A percentile compares a stretch with the other conserved stretches of the same genome.
These are phyloP conservation scores for Euphorbia schlechtendalii DNA, from an alignment of 441 rosid genomes.

Conservation along the genomic window DNA sequence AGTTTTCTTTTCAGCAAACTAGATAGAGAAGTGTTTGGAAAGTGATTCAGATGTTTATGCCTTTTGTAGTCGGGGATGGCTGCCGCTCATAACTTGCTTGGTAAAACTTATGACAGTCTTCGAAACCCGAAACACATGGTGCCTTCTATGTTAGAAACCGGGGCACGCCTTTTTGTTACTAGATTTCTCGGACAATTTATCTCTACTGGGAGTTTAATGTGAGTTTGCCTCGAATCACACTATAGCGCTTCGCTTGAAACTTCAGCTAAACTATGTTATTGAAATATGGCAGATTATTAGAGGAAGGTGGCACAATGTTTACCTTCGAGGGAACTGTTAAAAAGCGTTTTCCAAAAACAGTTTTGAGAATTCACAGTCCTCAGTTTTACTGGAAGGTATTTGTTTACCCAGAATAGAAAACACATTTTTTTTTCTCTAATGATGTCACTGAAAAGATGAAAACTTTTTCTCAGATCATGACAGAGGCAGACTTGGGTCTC, in stretches of 20 bases:
- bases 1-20: not conserved
- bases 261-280: not conserved
- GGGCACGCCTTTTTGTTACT: conserved; percentile 60
- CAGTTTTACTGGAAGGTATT: conserved; percentile 90
- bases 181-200: conserved; percentile 58
- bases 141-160: conserved; percentile 51
- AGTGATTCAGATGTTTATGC: not conserved
- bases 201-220: conserved; percentile 55
- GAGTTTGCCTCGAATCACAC: conserved; percentile 27
- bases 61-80: conserved; percentile 46
- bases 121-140: conserved; percentile 57
- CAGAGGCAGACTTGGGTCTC: conserved; percentile 84
- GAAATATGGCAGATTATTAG: conserved; percentile 43
- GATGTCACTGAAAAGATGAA: no score
- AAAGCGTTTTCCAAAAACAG: conserved; percentile 33
- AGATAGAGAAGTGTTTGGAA: not conserved
- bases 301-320: conserved; percentile 74
- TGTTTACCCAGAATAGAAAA: not conserved
- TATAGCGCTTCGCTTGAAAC: no score
- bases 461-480: conserved; percentile 43
- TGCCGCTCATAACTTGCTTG: conserved; percentile 45
- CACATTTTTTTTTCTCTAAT: no score
- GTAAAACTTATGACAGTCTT: conserved; percentile 32
- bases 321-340: conserved; percentile 41
- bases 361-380: conserved; percentile 60